Evolutionary conservation across 1,139 yeast species (phyloP).

Genomic region (Hansenula anomala): DNA sequence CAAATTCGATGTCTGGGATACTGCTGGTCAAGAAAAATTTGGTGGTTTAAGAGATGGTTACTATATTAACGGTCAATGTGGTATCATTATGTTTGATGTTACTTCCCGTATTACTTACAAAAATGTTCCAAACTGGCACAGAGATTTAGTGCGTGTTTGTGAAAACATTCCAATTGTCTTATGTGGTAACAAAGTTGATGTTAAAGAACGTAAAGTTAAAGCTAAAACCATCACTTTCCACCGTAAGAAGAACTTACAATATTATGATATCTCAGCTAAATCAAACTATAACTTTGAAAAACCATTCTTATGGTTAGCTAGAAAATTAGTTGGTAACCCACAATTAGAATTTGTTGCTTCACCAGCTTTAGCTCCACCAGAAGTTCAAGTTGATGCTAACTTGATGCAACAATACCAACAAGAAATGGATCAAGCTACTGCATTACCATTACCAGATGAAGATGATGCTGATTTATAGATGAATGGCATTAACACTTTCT

Average conservation of each 20-base stretch:
- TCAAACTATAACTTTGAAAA: constrained; percentile 99
- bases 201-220: constrained; percentile 99
- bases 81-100: constrained; percentile 99
- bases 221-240: constrained; percentile 99
- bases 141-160: constrained; percentile 98
- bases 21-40: constrained; percentile 99
- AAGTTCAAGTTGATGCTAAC: constrained; percentile 93
- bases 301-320: constrained; percentile 99
- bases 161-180: constrained; percentile 98
- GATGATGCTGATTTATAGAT: constrained; percentile 96
- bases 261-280: constrained; percentile 99
- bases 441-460: constrained; percentile 99
- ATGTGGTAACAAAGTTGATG: constrained; percentile 99
- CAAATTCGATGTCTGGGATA: constrained; percentile 99
- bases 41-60: constrained; percentile 99
- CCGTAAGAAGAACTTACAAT: constrained; percentile 99
- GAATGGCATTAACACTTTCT: not conserved
- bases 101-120: constrained; percentile 99
- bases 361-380: constrained; percentile 99
- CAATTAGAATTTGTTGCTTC: constrained; percentile 98
- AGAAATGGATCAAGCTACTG: constrained; percentile 99
- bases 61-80: constrained; percentile 99
- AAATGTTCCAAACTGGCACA: constrained; percentile 99
- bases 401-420: constrained; percentile 98
- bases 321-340: constrained; percentile 98